Evolutionary conservation across 495 filamentous ascomycete genomes (phyloP).

Genomic region (Parathielavia appendiculata): DNA sequence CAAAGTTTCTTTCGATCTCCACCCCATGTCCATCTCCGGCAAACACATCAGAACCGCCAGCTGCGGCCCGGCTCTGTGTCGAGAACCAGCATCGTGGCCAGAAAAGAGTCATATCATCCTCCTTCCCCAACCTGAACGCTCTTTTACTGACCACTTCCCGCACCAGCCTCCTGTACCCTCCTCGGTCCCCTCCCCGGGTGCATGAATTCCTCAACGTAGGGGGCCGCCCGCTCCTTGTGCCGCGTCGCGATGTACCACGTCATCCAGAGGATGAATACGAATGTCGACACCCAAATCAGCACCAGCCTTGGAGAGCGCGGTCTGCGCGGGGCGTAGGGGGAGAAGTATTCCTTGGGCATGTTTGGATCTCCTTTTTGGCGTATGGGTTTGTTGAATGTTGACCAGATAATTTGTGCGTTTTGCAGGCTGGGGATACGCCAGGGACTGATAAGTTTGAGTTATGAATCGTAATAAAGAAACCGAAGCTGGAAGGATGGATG

Average conservation of each 20-base stretch:
- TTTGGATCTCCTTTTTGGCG: neutral
- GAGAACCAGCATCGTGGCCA: too few species aligned
- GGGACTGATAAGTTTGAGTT: too few species aligned
- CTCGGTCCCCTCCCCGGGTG: neutral
- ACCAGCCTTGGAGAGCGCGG: slow-evolving; percentile 31
- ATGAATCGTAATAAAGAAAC: too few species aligned
- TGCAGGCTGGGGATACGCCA: neutral
- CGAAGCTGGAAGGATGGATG: too few species aligned
- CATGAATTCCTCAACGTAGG: slow-evolving; percentile 19
- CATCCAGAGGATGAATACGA: slow-evolving; percentile 27
- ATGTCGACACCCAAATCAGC: slow-evolving; percentile 30
- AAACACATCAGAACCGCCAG: too few species aligned
- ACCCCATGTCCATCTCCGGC: too few species aligned
- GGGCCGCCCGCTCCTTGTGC: slow-evolving; percentile 14
- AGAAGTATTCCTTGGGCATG: slow-evolving; percentile 19
- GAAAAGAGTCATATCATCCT: neutral
- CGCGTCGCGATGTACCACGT: slow-evolving; percentile 31
- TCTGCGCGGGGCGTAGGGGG: slow-evolving; percentile 32
- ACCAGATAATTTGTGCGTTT: neutral
- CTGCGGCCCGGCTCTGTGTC: too few species aligned
- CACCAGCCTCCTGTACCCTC: neutral
- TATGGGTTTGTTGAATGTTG: neutral
- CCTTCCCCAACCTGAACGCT: neutral
- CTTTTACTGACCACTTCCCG: neutral
- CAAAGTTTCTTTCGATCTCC: too few species aligned